A percentile compares a stretch with the other conserved stretches of the same genome.
Evolutionary conservation across 2,329 filamentous ascomycete genomes (phyloP).

Genomic region (Epichloe elymi): DNA sequence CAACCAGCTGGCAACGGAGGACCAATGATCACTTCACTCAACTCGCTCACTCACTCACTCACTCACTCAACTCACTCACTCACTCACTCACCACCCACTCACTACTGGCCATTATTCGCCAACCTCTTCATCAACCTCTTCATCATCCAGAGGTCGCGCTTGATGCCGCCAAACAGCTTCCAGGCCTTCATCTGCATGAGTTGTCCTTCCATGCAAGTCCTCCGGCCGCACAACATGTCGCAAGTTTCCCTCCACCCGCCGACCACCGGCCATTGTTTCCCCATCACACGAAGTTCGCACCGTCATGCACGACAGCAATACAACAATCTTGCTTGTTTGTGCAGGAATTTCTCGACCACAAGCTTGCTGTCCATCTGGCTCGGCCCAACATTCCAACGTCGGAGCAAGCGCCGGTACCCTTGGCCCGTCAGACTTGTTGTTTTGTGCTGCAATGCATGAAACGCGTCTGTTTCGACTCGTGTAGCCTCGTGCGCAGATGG

Average conservation of each 20-base stretch:
- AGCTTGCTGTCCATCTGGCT: background rate
- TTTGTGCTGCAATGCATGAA: background rate
- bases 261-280: background rate
- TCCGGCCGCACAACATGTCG: too few relatives aligned
- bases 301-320: background rate
- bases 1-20: background rate
- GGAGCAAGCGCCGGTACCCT: conserved; percentile 2
- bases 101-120: too few relatives aligned
- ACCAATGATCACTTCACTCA: background rate
- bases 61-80: background rate
- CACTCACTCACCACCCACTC: too few relatives aligned
- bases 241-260: background rate
- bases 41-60: background rate
- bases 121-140: too few relatives aligned
- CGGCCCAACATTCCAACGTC: background rate
- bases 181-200: background rate
- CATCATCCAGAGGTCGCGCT: background rate
- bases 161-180: background rate
- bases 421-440: background rate
- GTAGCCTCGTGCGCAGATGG: background rate
- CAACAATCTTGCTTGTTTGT: background rate
- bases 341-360: background rate
- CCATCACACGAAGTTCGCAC: background rate
- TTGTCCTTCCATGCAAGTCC: background rate
- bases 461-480: background rate